phyloP scores from a whole-genome alignment of 1,284 basidiomycete species.

The Trichosporon coremiiforme region DNA sequence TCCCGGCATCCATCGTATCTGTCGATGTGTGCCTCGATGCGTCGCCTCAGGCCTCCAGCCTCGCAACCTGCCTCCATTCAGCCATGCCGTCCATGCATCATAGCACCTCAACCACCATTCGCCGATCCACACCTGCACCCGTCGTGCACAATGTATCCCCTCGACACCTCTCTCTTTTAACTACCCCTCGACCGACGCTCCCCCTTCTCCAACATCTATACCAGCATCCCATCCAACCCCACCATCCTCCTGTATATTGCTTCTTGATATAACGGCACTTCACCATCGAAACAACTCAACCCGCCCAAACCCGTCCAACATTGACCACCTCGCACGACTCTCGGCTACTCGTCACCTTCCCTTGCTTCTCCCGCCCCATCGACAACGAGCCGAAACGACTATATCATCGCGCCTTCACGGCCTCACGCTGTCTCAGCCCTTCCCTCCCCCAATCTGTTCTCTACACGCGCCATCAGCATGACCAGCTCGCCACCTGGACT shows the following conservation, averaged over 20 bases:
- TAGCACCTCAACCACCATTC: not conserved
- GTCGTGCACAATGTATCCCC: not conserved
- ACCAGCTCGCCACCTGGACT: constrained; percentile 7
- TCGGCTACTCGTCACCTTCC: constrained; percentile 9
- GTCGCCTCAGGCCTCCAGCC: not conserved
- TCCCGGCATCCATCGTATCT: not conserved
- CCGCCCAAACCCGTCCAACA: not conserved
- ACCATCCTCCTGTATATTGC: not conserved
- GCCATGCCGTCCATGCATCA: constrained; percentile 5
- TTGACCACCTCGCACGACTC: constrained; percentile 4
- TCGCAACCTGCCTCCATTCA: not conserved
- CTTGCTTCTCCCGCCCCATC: constrained; percentile 12
- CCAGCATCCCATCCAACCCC: not conserved
- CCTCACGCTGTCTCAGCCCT: not conserved
- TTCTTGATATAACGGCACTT: not conserved
- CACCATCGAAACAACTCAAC: not conserved
- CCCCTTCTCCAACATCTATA: not conserved
- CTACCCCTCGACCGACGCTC: not conserved
- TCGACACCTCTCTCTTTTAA: not conserved
- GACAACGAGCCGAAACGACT: not conserved
- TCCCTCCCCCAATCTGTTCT: not conserved
- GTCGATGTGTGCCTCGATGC: not conserved
- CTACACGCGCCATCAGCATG: not conserved
- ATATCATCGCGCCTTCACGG: not conserved
- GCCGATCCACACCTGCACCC: not conserved